Base-by-base conservation (phyloP, 768 basidiomycete species). In the Scleroderma citrinum region DNA sequence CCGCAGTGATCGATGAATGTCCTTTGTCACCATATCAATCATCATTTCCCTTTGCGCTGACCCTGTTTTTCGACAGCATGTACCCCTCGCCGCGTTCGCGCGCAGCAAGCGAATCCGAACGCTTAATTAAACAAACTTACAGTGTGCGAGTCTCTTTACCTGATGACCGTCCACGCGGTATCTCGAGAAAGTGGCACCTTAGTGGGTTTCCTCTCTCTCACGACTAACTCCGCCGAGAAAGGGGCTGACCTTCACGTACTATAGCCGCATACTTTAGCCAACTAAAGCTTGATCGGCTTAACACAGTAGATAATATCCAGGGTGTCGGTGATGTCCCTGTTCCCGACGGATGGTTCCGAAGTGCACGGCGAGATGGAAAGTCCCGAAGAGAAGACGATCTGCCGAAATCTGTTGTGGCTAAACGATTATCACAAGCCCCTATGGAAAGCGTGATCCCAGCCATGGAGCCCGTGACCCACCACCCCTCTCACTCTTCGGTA, bases 211-310 rank as follows among this genome's bases (percentile, higher is more conserved):
- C 12, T 12, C 31, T 7, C 50, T 63, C 61, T 63, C 50, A 60
- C 56, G 55, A 55, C 57, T 56, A 64, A 66, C 62, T 57, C 63
- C 66, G 63, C 45, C 56, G 52, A 31, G 46, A 42, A 47, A 12
- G 43, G 29, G 40, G 43, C 48, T 46, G 58, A 48, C 44, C 37
- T 47, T 40, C 54, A 42, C 35, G 46, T 47, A 46, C 48, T 49
- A 31, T 60, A 91, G 88, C 88, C 52, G 87, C 88, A 41, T 91
- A 91, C 72, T 91, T 88, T 65, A 88, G 84, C 57, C 87, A 87
- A 59, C 80, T 80, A 59, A 84, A 77, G 48, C 70, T 90, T 51
- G 83, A 87, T 61, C 74, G 74, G 47, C 77, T 91, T 36, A 73
- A 76, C 54, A 88, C 85, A 32, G 79, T 90, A 44, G 86, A 88